These are phyloP conservation scores for Colletotrichum destructivum DNA, from an alignment of 2,329 filamentous ascomycete genomes.

Conservation along the genomic window DNA sequence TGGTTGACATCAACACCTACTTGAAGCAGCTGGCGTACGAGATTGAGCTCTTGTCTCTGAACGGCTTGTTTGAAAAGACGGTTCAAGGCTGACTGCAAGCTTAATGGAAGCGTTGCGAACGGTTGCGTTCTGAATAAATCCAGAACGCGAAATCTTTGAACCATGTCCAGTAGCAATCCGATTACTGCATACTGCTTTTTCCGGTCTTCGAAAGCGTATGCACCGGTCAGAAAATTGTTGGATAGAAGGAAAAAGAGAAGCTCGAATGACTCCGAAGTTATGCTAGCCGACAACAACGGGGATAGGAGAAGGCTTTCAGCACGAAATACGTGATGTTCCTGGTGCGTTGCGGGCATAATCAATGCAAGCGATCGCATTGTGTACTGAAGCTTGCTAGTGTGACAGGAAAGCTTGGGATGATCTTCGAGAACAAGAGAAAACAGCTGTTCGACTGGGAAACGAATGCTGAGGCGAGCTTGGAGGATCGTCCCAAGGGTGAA, in stretches of 20 bases:
- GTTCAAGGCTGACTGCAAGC: background rate
- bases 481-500: background rate
- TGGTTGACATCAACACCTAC: background rate
- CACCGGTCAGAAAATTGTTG: background rate
- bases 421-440: background rate
- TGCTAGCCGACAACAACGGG: too few relatives aligned
- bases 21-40: background rate
- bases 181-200: background rate
- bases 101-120: background rate
- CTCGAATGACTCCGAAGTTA: background rate
- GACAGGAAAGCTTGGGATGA: background rate
- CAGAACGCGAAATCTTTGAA: background rate
- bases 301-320: background rate
- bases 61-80: background rate
- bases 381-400: conserved; percentile 1
- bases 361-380: background rate
- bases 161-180: background rate
- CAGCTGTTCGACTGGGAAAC: background rate
- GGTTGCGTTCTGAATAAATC: accelerated
- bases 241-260: background rate
- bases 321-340: background rate
- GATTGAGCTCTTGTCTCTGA: accelerated
- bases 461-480: accelerated
- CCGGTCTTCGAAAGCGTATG: accelerated
- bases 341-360: background rate